These are phyloP conservation scores for Cucumis melo DNA, from an alignment of 306 rosid genomes.

Conservation along the genomic window DNA sequence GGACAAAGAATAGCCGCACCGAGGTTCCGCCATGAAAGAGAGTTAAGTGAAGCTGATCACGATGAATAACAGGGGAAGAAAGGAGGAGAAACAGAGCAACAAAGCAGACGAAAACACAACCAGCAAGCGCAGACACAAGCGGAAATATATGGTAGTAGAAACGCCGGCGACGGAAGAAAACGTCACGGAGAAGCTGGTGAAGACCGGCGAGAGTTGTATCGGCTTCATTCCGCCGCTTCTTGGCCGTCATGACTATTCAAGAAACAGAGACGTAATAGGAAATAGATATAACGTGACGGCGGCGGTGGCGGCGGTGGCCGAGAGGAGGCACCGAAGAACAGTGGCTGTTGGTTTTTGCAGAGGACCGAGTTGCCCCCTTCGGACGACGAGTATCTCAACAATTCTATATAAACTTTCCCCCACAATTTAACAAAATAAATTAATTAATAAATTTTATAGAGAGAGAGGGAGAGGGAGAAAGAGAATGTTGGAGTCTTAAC, in stretches of 20 bases:
- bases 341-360: background rate
- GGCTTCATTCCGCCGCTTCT: conserved; percentile 24
- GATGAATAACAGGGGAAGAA: conserved; percentile 21
- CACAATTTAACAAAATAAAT: background rate
- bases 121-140: conserved; percentile 39
- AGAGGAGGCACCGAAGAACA: background rate
- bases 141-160: conserved; percentile 27
- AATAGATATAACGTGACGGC: background rate
- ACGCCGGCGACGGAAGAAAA: conserved; percentile 22
- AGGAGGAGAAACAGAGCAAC: conserved; percentile 27
- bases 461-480: background rate
- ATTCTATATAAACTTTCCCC: conserved; percentile 4
- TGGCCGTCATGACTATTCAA: conserved; percentile 9
- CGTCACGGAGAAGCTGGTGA: conserved; percentile 10
- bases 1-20: background rate
- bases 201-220: background rate
- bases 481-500: background rate
- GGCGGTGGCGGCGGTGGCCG: background rate
- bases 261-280: background rate
- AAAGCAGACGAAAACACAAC: conserved; percentile 38
- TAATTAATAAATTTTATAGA: background rate
- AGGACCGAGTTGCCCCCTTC: background rate
- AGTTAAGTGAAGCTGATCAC: conserved; percentile 11
- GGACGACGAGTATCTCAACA: background rate
- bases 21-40: background rate